Evolutionary conservation across 257 asterid species (phyloP).

Genomic region (Fraxinus quadrangulata): DNA sequence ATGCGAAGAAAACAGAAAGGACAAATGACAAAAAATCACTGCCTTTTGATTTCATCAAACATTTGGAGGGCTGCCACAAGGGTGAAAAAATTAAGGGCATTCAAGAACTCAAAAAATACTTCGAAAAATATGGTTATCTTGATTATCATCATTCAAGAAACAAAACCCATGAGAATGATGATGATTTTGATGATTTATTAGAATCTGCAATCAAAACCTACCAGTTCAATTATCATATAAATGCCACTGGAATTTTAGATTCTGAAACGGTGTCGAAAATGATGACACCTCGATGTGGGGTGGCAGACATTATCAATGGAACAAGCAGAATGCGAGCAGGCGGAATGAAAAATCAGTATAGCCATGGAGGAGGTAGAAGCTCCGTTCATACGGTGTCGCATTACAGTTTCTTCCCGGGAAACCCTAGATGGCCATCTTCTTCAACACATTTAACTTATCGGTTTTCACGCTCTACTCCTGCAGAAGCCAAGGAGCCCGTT

Average conservation of each 20-base stretch:
- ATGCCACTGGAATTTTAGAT: conserved; percentile 33
- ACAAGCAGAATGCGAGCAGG: conserved; percentile 27
- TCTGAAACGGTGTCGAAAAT: conserved; percentile 26
- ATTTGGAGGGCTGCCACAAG: conserved; percentile 35
- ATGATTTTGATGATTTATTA: conserved; percentile 28
- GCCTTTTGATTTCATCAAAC: conserved; percentile 41
- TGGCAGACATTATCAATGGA: conserved; percentile 36
- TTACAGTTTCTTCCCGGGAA: conserved; percentile 22
- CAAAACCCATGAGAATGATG: conserved; percentile 6
- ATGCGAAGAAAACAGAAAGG: conserved; percentile 17
- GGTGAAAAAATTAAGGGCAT: conserved; percentile 32
- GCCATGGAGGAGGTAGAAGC: not conserved
- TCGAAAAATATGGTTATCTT: conserved; percentile 38
- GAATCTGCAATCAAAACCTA: conserved; percentile 39
- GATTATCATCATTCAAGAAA: not conserved
- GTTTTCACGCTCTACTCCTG: conserved; percentile 6
- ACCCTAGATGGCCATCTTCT: conserved; percentile 34
- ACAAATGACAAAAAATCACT: conserved; percentile 16
- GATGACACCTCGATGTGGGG: conserved; percentile 41
- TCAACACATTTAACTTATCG: conserved; percentile 29
- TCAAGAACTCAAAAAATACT: conserved; percentile 30
- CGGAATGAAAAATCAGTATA: not conserved
- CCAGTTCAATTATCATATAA: conserved; percentile 29
- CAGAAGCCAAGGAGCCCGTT: not conserved
- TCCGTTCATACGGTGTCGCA: conserved; percentile 27